A percentile compares a stretch with the other conserved stretches of the same genome.
Conservation (phyloP, 164 flowering plant genomes). For the Dillenia turbinata region DNA sequence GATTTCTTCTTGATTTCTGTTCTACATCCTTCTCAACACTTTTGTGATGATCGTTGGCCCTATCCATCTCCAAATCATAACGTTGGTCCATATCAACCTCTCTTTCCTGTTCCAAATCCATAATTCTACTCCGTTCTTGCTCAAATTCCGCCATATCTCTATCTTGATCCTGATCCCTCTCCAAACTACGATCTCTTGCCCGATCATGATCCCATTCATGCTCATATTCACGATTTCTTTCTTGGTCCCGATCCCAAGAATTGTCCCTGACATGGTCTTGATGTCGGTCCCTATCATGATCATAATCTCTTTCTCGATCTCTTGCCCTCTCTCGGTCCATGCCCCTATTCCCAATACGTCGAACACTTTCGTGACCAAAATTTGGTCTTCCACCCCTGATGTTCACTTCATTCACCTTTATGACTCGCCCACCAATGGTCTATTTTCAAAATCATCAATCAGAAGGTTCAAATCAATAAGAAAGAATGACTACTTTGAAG, state of each 20-base stretch:
- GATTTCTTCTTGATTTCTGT: conserved; percentile 28
- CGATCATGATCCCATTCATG: conserved; percentile 42
- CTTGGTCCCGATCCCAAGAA: conserved; percentile 43
- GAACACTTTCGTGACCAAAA: conserved; percentile 40
- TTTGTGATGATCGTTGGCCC: conserved; percentile 25
- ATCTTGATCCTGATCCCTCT: conserved; percentile 30
- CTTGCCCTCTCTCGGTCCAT: conserved; percentile 46
- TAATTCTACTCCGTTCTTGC: conserved; percentile 25
- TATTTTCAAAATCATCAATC: conserved; percentile 27
- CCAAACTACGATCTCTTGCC: conserved; percentile 31
- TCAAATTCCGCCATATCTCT: conserved; percentile 30
- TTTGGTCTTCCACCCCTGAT: conserved; percentile 57
- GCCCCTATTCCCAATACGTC: conserved; percentile 35
- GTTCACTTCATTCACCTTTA: conserved; percentile 79
- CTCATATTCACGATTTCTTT: conserved; percentile 35
- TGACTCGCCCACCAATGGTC: conserved; percentile 79
- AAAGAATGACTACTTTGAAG: not conserved
- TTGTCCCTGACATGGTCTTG: conserved; percentile 39
- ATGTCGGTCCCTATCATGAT: conserved; percentile 40
- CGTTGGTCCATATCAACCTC: conserved; percentile 26
- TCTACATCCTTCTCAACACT: conserved; percentile 36
- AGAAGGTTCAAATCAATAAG: conserved; percentile 10
- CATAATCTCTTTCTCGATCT: conserved; percentile 36
- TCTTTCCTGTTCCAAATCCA: conserved; percentile 32
- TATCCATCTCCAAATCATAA: conserved; percentile 32